Conservation (phyloP, 1,284 basidiomycete genomes). For the Pisolithus thermaeus region DNA sequence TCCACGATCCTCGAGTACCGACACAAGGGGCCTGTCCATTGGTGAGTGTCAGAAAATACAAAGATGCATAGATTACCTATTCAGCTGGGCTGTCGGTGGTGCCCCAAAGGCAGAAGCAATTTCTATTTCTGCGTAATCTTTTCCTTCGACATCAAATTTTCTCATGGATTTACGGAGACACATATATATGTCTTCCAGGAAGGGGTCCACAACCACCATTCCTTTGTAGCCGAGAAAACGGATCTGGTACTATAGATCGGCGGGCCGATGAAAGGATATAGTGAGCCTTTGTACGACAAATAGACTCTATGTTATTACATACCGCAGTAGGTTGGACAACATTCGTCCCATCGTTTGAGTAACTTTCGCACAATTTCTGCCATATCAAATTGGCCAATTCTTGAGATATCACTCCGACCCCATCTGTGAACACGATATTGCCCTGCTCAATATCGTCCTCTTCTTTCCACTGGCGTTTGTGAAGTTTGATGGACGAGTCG, state of each 20-base stretch:
- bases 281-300: too few relatives aligned
- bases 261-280: too few relatives aligned
- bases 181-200: slow-evolving; percentile 49
- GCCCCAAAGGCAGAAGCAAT: slow-evolving; percentile 59
- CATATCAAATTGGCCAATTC: slow-evolving; percentile 42
- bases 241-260: slow-evolving; percentile 58
- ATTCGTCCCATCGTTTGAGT: slow-evolving; percentile 29
- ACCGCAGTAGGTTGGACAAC: slow-evolving; percentile 53
- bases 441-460: slow-evolving; percentile 46
- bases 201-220: slow-evolving; percentile 58
- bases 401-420: slow-evolving; percentile 68
- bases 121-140: slow-evolving; percentile 55
- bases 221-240: slow-evolving; percentile 76
- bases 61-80: slow-evolving; percentile 39
- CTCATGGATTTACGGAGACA: slow-evolving; percentile 64
- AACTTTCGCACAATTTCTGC: slow-evolving; percentile 18
- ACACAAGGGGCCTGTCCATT: slow-evolving; percentile 53
- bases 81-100: slow-evolving; percentile 56
- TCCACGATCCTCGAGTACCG: slow-evolving; percentile 63
- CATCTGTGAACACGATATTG: slow-evolving; percentile 61
- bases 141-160: slow-evolving; percentile 56
- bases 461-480: slow-evolving; percentile 51
- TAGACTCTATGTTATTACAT: too few relatives aligned
- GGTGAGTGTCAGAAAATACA: slow-evolving; percentile 1
- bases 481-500: slow-evolving; percentile 59